phyloP scores from a whole-genome alignment of 345 rosid genomes.

The Triadica sebifera region DNA sequence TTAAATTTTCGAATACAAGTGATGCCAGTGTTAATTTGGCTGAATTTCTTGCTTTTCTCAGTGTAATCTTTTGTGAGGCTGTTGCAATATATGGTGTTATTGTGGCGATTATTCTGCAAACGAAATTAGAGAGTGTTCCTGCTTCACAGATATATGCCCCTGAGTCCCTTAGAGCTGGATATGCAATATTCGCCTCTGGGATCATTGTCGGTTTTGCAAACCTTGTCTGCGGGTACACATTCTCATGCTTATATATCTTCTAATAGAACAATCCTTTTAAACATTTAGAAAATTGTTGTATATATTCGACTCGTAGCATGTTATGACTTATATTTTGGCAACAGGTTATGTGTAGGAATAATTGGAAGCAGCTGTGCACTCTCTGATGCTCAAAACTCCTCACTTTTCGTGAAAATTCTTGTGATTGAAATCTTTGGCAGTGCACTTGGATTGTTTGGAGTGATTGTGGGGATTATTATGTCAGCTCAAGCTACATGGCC shows the following conservation, averaged over 20 bases:
- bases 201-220: conserved; percentile 98
- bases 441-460: conserved; percentile 97
- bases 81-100: conserved; percentile 99
- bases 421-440: conserved; percentile 99
- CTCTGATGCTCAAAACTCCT: conserved; percentile 97
- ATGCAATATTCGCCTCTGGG: conserved; percentile 98
- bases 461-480: conserved; percentile 98
- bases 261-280: neutral
- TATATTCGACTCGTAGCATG: neutral
- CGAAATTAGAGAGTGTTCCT: conserved; percentile 94
- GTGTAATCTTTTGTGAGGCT: conserved; percentile 98
- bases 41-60: conserved; percentile 29
- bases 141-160: conserved; percentile 62
- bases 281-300: neutral
- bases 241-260: conserved; percentile 16
- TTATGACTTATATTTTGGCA: conserved; percentile 5
- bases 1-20: neutral
- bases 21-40: conserved; percentile 4
- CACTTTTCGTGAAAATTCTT: conserved; percentile 94
- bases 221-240: conserved; percentile 87
- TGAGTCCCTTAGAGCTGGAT: conserved; percentile 98
- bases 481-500: conserved; percentile 99
- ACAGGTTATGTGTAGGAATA: conserved; percentile 91
- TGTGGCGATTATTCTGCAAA: conserved; percentile 94
- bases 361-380: conserved; percentile 98